phyloP scores from a whole-genome alignment of 192 early-diverging fungal species.

The Backusella psychrophila region DNA sequence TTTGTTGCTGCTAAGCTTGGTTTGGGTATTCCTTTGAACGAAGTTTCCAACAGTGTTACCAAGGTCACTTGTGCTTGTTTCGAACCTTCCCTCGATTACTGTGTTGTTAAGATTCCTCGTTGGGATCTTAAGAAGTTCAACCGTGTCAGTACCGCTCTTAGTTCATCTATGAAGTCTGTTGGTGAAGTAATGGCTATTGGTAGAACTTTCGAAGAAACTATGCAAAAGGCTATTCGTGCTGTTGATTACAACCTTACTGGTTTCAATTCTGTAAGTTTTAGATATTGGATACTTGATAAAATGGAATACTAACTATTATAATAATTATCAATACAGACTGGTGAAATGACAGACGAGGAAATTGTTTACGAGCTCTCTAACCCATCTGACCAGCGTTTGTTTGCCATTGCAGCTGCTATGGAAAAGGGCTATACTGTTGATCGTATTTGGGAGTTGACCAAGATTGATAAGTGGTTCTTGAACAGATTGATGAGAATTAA shows the following conservation, averaged over 20 bases:
- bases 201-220: slow-evolving; percentile 98
- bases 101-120: slow-evolving; percentile 81
- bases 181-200: slow-evolving; percentile 99
- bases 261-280: slow-evolving; percentile 57
- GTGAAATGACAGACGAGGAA: slow-evolving; percentile 63
- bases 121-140: slow-evolving; percentile 98
- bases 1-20: slow-evolving; percentile 98
- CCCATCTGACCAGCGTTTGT: slow-evolving; percentile 93
- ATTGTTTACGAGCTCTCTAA: slow-evolving; percentile 86
- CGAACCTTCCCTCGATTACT: slow-evolving; percentile 95
- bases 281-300: neutral
- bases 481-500: slow-evolving; percentile 90
- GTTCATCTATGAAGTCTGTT: slow-evolving; percentile 95
- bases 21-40: slow-evolving; percentile 87
- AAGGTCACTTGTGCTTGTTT: slow-evolving; percentile 96
- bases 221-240: slow-evolving; percentile 94
- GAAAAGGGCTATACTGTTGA: slow-evolving; percentile 93
- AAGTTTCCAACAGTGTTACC: slow-evolving; percentile 94
- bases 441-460: slow-evolving; percentile 84
- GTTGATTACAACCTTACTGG: slow-evolving; percentile 87
- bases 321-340: neutral
- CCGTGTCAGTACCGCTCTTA: slow-evolving; percentile 85
- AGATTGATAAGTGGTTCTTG: slow-evolving; percentile 98
- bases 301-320: neutral
- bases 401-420: slow-evolving; percentile 95